These are phyloP conservation scores for Teunomyces atbi DNA, from an alignment of 805 yeast species.

Conservation along the genomic window DNA sequence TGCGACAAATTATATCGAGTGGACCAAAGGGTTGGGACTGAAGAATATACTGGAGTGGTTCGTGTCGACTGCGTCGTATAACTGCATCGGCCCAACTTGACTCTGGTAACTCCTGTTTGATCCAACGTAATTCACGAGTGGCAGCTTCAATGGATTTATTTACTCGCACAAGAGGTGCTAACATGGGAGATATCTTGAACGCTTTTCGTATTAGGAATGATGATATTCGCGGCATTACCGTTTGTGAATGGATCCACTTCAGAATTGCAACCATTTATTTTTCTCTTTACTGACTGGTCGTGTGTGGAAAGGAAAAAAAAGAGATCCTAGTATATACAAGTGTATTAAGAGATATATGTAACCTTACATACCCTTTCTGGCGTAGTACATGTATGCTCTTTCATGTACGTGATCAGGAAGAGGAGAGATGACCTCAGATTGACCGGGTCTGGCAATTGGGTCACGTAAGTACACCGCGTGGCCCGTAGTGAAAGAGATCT, in stretches of 20 bases:
- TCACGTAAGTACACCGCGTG: slow-evolving; percentile 96
- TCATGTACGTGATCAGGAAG: slow-evolving; percentile 79
- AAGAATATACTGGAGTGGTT: slow-evolving; percentile 82
- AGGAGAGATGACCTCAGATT: slow-evolving; percentile 93
- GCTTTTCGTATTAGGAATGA: slow-evolving; percentile 28
- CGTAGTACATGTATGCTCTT: slow-evolving; percentile 92
- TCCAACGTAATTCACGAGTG: slow-evolving; percentile 62
- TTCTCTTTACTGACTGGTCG: neutral
- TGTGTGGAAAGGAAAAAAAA: neutral
- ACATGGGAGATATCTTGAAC: slow-evolving; percentile 18
- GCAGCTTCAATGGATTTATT: slow-evolving; percentile 41
- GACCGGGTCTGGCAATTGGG: slow-evolving; percentile 96
- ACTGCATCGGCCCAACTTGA: slow-evolving; percentile 54
- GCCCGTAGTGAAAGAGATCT: slow-evolving; percentile 85
- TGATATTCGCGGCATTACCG: slow-evolving; percentile 33
- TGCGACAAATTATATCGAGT: slow-evolving; percentile 56
- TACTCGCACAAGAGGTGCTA: slow-evolving; percentile 35
- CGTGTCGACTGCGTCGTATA: slow-evolving; percentile 44
- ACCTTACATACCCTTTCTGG: slow-evolving; percentile 58
- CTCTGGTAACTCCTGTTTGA: slow-evolving; percentile 52
- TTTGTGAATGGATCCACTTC: too few species aligned
- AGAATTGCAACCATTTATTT: neutral
- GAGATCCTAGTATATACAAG: slow-evolving; percentile 8
- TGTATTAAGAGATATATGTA: slow-evolving; percentile 3
- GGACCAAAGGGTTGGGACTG: slow-evolving; percentile 86